phyloP scores from a whole-genome alignment of 768 basidiomycete species.

The Sporobolomyces phaffii region DNA sequence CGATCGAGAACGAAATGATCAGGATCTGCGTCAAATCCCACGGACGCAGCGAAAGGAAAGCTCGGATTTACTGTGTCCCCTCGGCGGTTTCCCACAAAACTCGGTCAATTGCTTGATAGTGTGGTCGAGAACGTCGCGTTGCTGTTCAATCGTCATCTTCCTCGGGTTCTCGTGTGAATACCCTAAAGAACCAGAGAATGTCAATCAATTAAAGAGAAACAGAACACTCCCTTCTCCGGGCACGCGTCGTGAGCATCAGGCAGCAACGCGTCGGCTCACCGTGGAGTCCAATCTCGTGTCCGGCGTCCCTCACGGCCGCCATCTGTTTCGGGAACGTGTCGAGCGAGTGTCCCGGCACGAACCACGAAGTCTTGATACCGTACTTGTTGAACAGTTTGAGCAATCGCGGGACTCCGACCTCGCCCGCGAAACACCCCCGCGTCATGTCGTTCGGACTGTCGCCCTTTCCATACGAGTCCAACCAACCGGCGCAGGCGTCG shows the following conservation, averaged over 20 bases:
- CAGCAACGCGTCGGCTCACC: conserved; percentile 37
- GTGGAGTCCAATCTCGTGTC: conserved; percentile 57
- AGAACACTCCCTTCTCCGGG: too few relatives aligned
- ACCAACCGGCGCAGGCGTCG: conserved; percentile 72
- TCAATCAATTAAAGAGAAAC: background rate
- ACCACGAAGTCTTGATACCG: conserved; percentile 48
- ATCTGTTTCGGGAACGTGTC: conserved; percentile 69
- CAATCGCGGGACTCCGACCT: conserved; percentile 63
- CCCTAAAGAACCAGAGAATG: conserved; percentile 47
- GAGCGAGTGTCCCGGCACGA: conserved; percentile 57
- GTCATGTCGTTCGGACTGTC: conserved; percentile 64
- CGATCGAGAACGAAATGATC: conserved; percentile 53
- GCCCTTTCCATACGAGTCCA: conserved; percentile 60
- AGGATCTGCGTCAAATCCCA: background rate
- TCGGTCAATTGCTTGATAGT: conserved; percentile 13
- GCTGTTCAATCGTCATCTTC: conserved; percentile 59
- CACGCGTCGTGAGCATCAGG: too few relatives aligned
- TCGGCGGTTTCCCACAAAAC: conserved; percentile 67
- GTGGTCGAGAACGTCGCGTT: conserved; percentile 59
- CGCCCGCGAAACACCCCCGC: conserved; percentile 70
- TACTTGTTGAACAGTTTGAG: conserved; percentile 68
- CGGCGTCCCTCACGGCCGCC: conserved; percentile 63
- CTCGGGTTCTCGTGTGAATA: conserved; percentile 70
- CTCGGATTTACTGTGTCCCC: conserved; percentile 45
- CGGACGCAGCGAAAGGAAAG: background rate